Base-by-base conservation (phyloP, 495 filamentous ascomycete species). In the Aspergillus cristatus region DNA sequence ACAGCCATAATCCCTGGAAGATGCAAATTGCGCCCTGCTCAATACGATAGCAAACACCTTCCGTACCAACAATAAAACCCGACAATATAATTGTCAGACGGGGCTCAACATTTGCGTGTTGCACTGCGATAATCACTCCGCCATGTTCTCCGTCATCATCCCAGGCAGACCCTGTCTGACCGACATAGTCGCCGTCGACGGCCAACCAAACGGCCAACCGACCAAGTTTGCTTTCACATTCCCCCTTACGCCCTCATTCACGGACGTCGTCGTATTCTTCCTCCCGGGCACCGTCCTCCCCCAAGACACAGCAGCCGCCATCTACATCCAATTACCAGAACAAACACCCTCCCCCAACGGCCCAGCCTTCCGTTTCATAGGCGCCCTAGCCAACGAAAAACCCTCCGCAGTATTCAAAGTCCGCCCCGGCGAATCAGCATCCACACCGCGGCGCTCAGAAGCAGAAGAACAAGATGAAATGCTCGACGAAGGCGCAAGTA, bases 361-460 rank as follows among this genome's bases (percentile, higher is more conserved):
- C 3, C 62, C 71, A 4, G 68, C 76, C 6, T 91, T 91, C 68
- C 75, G 69, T 26, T 80, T 97, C 54, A 74, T 97, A 3, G 91
- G 91, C 39, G 91, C 82, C 20, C 77, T 98, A 25, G 87, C 83
- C 0, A 76, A 81, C 18, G 86, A 87, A 29, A 94, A 94, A 52
- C 86, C 88, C 42, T 88, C 80, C 34, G 84, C 88, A 8, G 81
- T 98, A 28, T 95, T 96, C 63, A 81, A 77, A 43, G 53, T 93
- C 22, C 60, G 60, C 14, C 51, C 48, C 14, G 41, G 41, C 3
- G 14, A 40, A 28, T 46, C 32, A 11, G 42, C 31, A 28, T 32
- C 43, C 15, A 26, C 32, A 28, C 37, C 38, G 14, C 47, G 11
- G 24, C 58, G 53, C 48, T 43, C 41, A 35, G 61, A 52, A 40